These are phyloP conservation scores for Fraxinus ornus DNA, from an alignment of 305 asterid genomes.

Conservation along the genomic window DNA sequence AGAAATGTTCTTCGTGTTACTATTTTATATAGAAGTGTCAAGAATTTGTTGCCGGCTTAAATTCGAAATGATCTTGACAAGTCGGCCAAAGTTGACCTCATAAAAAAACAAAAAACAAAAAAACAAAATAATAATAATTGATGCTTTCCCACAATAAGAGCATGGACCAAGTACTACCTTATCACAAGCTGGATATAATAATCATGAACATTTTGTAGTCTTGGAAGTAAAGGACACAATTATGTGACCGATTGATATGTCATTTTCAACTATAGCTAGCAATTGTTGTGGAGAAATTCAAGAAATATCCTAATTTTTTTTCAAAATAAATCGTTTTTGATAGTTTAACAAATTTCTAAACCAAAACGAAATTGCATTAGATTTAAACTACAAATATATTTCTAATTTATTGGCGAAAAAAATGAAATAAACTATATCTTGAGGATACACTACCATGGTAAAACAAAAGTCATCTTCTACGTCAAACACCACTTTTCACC, in stretches of 20 bases:
- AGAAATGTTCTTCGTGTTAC: background rate
- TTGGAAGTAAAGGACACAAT: background rate
- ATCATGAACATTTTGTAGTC: background rate
- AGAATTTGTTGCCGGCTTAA: background rate
- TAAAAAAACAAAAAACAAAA: background rate
- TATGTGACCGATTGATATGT: background rate
- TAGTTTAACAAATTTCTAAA: no score
- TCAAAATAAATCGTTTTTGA: no score
- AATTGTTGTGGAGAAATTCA: background rate
- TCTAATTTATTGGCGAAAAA: no score
- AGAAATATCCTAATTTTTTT: background rate
- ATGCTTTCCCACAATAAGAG: background rate
- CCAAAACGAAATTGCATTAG: no score
- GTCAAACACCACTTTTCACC: no score
- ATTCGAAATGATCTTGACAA: background rate
- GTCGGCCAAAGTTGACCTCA: background rate
- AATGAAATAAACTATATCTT: no score
- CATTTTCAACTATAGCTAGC: background rate
- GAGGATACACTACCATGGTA: no score
- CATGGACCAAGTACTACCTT: conserved; percentile 19
- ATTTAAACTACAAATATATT: no score
- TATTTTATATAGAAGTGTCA: background rate
- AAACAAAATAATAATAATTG: background rate
- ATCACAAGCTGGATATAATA: conserved; percentile 22
- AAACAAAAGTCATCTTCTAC: no score